Percentiles rank a stretch among this genome's conserved stretches.
Conservation (phyloP, 78 protist species). For the Emiliania huxleyi region DNA sequence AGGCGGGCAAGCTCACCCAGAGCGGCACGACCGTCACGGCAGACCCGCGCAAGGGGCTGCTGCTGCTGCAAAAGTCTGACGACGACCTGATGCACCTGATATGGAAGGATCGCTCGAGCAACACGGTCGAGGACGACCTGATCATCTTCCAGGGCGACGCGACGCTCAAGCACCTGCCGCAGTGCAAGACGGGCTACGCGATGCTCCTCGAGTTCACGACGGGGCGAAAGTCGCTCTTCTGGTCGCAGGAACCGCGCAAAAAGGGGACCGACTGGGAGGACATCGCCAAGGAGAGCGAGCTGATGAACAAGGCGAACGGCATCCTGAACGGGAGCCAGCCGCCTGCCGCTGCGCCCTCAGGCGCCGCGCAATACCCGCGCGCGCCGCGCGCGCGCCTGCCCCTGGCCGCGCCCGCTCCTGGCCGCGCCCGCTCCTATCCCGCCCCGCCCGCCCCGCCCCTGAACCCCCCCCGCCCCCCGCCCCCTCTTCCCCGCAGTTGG, state of each 20-base stretch:
- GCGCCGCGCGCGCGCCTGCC: no score
- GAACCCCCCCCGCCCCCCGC: neutral
- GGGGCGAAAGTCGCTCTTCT: neutral
- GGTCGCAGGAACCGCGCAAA: neutral
- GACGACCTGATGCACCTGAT: neutral
- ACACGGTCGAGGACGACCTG: neutral
- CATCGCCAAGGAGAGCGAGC: neutral
- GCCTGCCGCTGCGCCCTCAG: neutral
- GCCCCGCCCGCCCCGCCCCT: neutral
- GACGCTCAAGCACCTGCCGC: neutral
- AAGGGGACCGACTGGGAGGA: neutral
- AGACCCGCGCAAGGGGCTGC: neutral
- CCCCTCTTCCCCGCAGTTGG: neutral
- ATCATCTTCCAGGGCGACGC: neutral
- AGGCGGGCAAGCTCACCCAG: neutral
- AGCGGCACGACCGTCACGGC: neutral
- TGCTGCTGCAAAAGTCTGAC: neutral
- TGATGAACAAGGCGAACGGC: neutral
- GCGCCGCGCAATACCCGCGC: neutral
- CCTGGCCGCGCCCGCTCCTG: no score
- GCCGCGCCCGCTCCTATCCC: neutral
- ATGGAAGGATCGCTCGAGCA: neutral
- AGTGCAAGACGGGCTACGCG: neutral
- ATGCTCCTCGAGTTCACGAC: neutral
- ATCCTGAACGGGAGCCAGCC: neutral